Evolutionary conservation across 805 yeast species (phyloP).

Genomic region (Saccharomycopsis sp.): DNA sequence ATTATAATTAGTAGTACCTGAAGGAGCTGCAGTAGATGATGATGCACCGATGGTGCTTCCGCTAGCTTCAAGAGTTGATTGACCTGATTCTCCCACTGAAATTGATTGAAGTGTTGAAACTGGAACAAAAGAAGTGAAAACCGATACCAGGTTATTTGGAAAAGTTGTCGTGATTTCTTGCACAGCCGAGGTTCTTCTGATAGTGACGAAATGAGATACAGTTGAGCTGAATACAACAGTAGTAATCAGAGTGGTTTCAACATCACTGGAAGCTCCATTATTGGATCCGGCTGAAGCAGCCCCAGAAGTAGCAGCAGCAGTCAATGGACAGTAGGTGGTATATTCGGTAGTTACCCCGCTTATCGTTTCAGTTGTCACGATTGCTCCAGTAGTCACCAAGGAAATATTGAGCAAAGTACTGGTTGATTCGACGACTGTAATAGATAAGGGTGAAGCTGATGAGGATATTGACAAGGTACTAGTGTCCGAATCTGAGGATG

Average conservation of each 20-base stretch:
- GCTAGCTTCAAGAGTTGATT: neutral
- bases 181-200: neutral
- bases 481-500: too few species aligned
- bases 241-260: neutral
- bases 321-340: constrained; percentile 33
- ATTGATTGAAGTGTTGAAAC: too few species aligned
- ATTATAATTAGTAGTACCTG: neutral
- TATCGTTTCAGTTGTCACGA: constrained; percentile 22
- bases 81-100: too few species aligned
- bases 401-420: too few species aligned
- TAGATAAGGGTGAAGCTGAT: too few species aligned
- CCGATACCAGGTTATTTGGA: too few species aligned
- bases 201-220: neutral
- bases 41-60: neutral
- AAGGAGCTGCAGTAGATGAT: neutral
- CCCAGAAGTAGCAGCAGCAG: constrained; percentile 17
- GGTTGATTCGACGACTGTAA: too few species aligned
- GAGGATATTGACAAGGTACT: too few species aligned
- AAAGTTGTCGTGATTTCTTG: too few species aligned
- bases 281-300: too few species aligned
- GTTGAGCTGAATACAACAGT: neutral
- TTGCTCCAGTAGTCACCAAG: constrained; percentile 23
- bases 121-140: too few species aligned
- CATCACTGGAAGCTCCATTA: too few species aligned
- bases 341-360: constrained; percentile 26